Evolutionary conservation across 768 basidiomycete species (phyloP).

Genomic region (Boletus patriciae): DNA sequence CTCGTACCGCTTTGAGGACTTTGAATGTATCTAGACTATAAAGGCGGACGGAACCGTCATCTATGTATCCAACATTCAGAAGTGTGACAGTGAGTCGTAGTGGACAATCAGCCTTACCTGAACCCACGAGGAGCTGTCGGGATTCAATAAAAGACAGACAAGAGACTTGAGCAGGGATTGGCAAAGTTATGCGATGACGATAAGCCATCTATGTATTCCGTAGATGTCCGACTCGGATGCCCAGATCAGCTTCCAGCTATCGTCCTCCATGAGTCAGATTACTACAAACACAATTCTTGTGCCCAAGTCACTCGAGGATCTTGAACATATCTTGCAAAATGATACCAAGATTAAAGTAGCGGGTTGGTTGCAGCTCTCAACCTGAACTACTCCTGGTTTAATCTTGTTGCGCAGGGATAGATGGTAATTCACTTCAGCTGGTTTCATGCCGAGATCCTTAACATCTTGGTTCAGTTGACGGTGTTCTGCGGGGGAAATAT

Average conservation of each 20-base stretch:
- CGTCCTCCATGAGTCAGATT: slow-evolving; percentile 10
- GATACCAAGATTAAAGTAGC: slow-evolving; percentile 93
- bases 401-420: slow-evolving; percentile 47
- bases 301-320: slow-evolving; percentile 56
- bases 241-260: neutral
- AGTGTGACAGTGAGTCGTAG: no score
- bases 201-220: slow-evolving; percentile 8
- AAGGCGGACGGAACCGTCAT: slow-evolving; percentile 68
- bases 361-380: slow-evolving; percentile 48
- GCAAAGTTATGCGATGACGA: slow-evolving; percentile 27
- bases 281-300: slow-evolving; percentile 28
- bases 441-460: slow-evolving; percentile 7
- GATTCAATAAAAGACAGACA: slow-evolving; percentile 51
- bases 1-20: slow-evolving; percentile 62
- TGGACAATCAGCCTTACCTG: slow-evolving; percentile 43
- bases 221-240: neutral
- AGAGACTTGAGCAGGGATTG: slow-evolving; percentile 52
- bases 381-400: neutral
- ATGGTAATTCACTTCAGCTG: slow-evolving; percentile 49
- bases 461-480: slow-evolving; percentile 64
- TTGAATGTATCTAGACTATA: slow-evolving; percentile 61
- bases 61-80: slow-evolving; percentile 34
- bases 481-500: slow-evolving; percentile 91
- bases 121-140: slow-evolving; percentile 57
- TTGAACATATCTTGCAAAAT: slow-evolving; percentile 50